Percentiles rank a stretch among this genome's conserved stretches.
phyloP scores from a whole-genome alignment of 441 rosid species.

The Erodium texanum region DNA sequence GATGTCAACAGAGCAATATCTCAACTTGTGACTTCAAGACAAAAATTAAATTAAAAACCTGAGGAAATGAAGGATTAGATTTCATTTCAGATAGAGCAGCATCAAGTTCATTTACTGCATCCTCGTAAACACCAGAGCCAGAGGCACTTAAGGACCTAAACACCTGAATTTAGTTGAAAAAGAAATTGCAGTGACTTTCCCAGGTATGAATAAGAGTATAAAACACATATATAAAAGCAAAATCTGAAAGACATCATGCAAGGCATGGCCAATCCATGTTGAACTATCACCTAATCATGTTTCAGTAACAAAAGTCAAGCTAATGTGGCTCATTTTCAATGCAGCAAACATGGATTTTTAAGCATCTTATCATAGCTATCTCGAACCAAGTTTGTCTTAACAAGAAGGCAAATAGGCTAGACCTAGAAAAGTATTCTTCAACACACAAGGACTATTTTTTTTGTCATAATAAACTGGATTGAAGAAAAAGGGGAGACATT shows the following conservation, averaged over 20 bases:
- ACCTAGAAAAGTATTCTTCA: neutral
- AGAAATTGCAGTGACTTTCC: neutral
- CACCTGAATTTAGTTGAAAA: conserved; percentile 31
- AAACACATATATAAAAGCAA: neutral
- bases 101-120: conserved; percentile 54
- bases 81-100: conserved; percentile 42
- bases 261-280: neutral
- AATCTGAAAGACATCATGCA: neutral
- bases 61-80: conserved; percentile 57
- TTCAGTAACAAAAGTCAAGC: neutral
- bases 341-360: neutral
- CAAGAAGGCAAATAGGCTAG: neutral
- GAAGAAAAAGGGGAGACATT: neutral
- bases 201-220: neutral
- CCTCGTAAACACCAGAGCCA: conserved; percentile 32
- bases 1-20: neutral
- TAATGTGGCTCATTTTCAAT: neutral
- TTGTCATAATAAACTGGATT: neutral
- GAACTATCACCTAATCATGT: neutral
- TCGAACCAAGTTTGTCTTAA: neutral
- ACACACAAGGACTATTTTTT: neutral
- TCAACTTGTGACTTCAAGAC: neutral
- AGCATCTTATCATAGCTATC: neutral
- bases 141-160: conserved; percentile 29
- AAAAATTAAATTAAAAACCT: conserved; percentile 30